Evolutionary conservation across 139 green algal genomes (phyloP).

Genomic region (Gonium pectorale): DNA sequence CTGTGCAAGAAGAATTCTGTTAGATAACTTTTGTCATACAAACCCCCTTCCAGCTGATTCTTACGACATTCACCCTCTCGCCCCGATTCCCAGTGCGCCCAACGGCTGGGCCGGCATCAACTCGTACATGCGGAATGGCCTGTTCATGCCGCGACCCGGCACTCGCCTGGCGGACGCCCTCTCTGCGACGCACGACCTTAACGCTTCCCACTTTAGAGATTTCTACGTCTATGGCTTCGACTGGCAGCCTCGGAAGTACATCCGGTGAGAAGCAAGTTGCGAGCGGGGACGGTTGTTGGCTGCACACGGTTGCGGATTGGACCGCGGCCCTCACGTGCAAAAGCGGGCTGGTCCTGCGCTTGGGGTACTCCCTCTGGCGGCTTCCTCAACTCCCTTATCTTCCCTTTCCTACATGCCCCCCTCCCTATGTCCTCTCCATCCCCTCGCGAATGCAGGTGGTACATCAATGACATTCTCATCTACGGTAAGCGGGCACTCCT

Average conservation of each 20-base stretch:
- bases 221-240: conserved; percentile 10
- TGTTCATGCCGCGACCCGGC: neutral
- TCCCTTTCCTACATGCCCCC: neutral
- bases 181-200: conserved; percentile 12
- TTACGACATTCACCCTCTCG: too few species aligned
- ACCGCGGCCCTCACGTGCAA: too few species aligned
- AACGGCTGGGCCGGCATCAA: conserved; percentile 37
- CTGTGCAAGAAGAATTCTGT: too few species aligned
- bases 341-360: too few species aligned
- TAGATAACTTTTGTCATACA: too few species aligned
- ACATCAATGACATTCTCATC: conserved; percentile 27
- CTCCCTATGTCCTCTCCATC: neutral
- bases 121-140: neutral
- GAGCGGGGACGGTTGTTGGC: too few species aligned
- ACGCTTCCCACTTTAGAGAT: neutral
- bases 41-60: too few species aligned
- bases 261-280: too few species aligned
- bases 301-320: too few species aligned
- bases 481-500: too few species aligned
- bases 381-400: neutral
- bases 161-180: neutral
- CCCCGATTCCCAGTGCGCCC: neutral
- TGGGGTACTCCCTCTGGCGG: too few species aligned
- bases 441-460: conserved; percentile 24
- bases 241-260: conserved; percentile 7